Evolutionary conservation across 2,329 filamentous ascomycete genomes (phyloP), one percentile per base, ranked within the genome.

Genomic region (Anisogramma anomala): DNA sequence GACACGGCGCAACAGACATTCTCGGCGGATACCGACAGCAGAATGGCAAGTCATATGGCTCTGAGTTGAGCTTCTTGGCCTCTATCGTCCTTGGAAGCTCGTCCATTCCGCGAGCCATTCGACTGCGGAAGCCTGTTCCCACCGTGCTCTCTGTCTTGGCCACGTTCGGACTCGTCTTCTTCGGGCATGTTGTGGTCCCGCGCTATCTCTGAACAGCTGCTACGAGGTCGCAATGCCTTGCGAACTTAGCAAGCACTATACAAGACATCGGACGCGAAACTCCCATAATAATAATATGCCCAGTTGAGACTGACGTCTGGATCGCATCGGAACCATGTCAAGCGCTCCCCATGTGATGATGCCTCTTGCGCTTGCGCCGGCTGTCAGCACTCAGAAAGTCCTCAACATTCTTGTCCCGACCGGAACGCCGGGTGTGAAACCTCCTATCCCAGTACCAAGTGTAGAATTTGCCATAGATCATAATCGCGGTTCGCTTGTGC

Each of bases 51-150:
- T 59, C 83, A 3, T 94, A 91, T 60, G 91, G 89, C 48, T 66
- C 93, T 51, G 91, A 96, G 63, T 68, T 94, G 32, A 84, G 82
- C n/a, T 72, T 98, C 8, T 69, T 95, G 32, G 91, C 91, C 4
- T 94, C 85, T 1, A 55, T 86, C n/a, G 66, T 96, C 19, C 72
- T 98, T 26, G 89, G 73, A 31, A 87, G 86, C 15, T 83, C 83
- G 31, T 82, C 84, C 2, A 80, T 96, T 46, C 91, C 91, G 10
- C 74, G 91, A 39, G 91, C 87, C 4, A 78, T 98, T 55, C 84
- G 79, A 60, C 74, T 79, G 31, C 70, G 73, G 52, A 98, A 96
- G 72, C 84, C 85, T 1, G 74, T 98, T 39, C 89, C 91, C 1
- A 70, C 83, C 42, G 76, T 80, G 9, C 65, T 98, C 55, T 89